A percentile compares a stretch with the other conserved stretches of the same genome.
Conservation (phyloP, 2,329 filamentous ascomycete genomes). For the Monosporascus sp. region DNA sequence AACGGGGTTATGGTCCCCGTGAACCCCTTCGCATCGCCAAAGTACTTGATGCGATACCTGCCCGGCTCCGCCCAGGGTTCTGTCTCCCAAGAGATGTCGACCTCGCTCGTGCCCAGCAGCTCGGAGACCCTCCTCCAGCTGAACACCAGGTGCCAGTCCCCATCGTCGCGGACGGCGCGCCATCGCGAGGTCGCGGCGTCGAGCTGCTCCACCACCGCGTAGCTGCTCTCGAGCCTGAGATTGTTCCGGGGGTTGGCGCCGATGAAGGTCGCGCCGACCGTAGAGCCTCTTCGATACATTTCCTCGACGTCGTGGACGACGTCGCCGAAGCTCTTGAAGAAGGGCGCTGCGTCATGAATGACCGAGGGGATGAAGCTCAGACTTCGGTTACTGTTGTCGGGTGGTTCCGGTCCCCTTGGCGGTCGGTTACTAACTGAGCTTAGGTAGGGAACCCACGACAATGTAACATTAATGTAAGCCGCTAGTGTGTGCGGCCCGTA, state of each 20-base stretch:
- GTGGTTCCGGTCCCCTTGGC: constrained; percentile 55
- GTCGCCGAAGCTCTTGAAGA: constrained; percentile 66
- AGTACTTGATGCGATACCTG: constrained; percentile 72
- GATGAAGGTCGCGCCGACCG: constrained; percentile 64
- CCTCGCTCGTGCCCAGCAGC: constrained; percentile 69
- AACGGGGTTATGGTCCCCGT: constrained; percentile 62
- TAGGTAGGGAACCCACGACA: constrained; percentile 64
- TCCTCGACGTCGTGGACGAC: constrained; percentile 49
- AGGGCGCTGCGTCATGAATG: constrained; percentile 61
- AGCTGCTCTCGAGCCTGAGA: constrained; percentile 70
- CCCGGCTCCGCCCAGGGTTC: constrained; percentile 52
- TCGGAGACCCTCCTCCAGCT: constrained; percentile 70
- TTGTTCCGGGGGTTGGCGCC: constrained; percentile 89
- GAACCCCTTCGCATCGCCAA: constrained; percentile 69
- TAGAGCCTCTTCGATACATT: constrained; percentile 51
- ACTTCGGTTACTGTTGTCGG: constrained; percentile 70
- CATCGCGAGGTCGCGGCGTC: constrained; percentile 40
- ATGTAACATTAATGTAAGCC: constrained; percentile 77
- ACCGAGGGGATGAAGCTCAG: constrained; percentile 77
- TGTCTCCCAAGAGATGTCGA: constrained; percentile 73
- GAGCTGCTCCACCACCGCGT: constrained; percentile 66
- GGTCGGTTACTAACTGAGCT: constrained; percentile 35
- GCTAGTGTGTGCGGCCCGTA: constrained; percentile 81
- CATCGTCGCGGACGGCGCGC: constrained; percentile 65
- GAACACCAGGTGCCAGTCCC: constrained; percentile 78